Evolutionary conservation across 2,329 filamentous ascomycete genomes (phyloP).

Genomic region (Claviceps lovelessii): DNA sequence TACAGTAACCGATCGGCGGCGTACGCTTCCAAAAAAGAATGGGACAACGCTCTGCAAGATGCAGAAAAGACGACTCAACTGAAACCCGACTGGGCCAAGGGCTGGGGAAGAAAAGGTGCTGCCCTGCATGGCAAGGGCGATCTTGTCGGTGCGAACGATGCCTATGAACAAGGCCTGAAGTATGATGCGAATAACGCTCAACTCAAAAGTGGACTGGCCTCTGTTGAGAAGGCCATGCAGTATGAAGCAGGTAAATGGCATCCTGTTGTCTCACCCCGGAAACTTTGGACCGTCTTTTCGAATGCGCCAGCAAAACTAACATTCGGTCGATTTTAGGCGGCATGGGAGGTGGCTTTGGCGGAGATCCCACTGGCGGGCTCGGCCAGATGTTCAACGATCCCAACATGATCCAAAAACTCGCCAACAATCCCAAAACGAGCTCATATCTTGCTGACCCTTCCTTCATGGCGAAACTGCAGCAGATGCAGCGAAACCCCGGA

Average conservation of each 20-base stretch:
- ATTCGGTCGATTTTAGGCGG: not conserved
- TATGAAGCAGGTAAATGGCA: constrained; percentile 25
- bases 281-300: not conserved
- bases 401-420: constrained; percentile 76
- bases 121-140: constrained; percentile 81
- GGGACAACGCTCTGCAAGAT: constrained; percentile 70
- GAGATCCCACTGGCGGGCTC: constrained; percentile 61
- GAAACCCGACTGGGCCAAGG: constrained; percentile 97
- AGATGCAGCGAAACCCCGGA: constrained; percentile 66
- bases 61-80: constrained; percentile 86
- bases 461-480: constrained; percentile 84
- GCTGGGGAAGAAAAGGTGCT: constrained; percentile 84
- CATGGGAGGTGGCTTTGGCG: constrained; percentile 22
- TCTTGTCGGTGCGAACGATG: constrained; percentile 69
- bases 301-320: constrained; percentile 2
- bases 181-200: constrained; percentile 82
- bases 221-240: constrained; percentile 80
- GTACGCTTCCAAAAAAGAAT: constrained; percentile 81
- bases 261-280: no score
- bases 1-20: constrained; percentile 92
- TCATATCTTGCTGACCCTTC: constrained; percentile 61
- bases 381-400: constrained; percentile 92
- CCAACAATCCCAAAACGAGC: constrained; percentile 86
- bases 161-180: constrained; percentile 90
- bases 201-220: constrained; percentile 73